Percentiles rank a stretch among this genome's conserved stretches.
Evolutionary conservation across 371 early-diverging fungal species (phyloP).

Genomic region (Syncephalastrum contaminatum): DNA sequence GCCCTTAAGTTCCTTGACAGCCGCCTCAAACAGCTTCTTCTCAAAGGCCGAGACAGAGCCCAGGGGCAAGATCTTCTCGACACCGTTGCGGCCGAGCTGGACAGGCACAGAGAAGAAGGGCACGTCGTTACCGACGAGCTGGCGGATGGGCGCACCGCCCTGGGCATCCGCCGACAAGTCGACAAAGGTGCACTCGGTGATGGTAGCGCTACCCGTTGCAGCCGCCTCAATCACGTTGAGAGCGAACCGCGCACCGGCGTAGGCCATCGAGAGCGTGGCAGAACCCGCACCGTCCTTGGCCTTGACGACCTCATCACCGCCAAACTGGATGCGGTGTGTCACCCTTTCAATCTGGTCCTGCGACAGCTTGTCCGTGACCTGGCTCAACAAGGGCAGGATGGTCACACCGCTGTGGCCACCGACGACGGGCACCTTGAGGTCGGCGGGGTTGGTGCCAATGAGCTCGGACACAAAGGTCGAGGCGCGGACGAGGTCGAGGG

Average conservation of each 20-base stretch:
- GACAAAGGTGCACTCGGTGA: constrained; percentile 82
- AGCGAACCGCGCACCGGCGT: constrained; percentile 87
- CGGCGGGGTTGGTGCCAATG: constrained; percentile 49
- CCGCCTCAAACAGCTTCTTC: constrained; percentile 64
- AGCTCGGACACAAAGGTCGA: constrained; percentile 76
- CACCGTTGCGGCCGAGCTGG: constrained; percentile 81
- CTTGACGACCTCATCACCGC: constrained; percentile 95
- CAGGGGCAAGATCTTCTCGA: constrained; percentile 68
- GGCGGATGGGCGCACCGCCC: constrained; percentile 51
- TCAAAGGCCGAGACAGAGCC: constrained; percentile 70
- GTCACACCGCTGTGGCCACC: constrained; percentile 94
- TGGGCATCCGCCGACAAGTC: constrained; percentile 70
- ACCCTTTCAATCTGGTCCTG: constrained; percentile 75
- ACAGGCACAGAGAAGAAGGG: constrained; percentile 85
- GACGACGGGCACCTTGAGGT: constrained; percentile 75
- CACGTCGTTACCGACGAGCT: constrained; percentile 47
- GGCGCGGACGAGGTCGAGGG: constrained; percentile 88
- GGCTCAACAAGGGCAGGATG: constrained; percentile 80
- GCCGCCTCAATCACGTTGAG: constrained; percentile 70
- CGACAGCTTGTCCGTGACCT: constrained; percentile 57
- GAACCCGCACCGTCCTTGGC: constrained; percentile 85
- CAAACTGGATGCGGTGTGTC: constrained; percentile 88
- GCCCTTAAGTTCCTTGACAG: constrained; percentile 74
- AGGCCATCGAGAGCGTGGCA: constrained; percentile 92
- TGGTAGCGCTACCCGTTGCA: constrained; percentile 57